These are phyloP conservation scores for Pilobolus umbonatus DNA, from an alignment of 192 early-diverging fungal species.

Conservation along the genomic window DNA sequence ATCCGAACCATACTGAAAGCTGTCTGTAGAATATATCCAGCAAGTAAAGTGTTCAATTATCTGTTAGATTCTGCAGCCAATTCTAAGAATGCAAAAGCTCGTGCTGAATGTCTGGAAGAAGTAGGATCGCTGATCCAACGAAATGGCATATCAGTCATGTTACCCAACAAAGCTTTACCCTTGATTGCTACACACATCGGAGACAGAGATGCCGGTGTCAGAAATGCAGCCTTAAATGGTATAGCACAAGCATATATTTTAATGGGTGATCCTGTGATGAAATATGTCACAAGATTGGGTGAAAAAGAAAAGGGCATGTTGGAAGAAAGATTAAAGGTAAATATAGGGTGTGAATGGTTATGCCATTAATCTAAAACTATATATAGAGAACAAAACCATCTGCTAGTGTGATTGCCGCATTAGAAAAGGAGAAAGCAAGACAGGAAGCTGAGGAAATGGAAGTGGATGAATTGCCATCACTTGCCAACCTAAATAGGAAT, in stretches of 20 bases:
- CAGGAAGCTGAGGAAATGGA: slow-evolving; percentile 33
- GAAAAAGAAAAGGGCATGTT: slow-evolving; percentile 83
- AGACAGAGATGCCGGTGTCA: slow-evolving; percentile 78
- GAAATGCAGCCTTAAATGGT: slow-evolving; percentile 70
- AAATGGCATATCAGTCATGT: slow-evolving; percentile 59
- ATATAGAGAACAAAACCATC: slow-evolving; percentile 35
- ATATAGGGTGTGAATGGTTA: background rate
- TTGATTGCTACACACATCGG: slow-evolving; percentile 67
- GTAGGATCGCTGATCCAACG: slow-evolving; percentile 67
- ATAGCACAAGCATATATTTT: slow-evolving; percentile 71
- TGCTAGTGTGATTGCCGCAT: slow-evolving; percentile 35
- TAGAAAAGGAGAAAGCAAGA: slow-evolving; percentile 17
- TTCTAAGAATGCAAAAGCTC: slow-evolving; percentile 73
- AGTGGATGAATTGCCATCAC: slow-evolving; percentile 23
- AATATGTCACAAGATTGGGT: slow-evolving; percentile 60
- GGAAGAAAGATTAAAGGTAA: slow-evolving; percentile 68
- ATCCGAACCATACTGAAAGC: slow-evolving; percentile 68
- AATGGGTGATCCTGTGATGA: slow-evolving; percentile 72
- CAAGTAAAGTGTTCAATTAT: slow-evolving; percentile 69
- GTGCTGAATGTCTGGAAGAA: slow-evolving; percentile 82
- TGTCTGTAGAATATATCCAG: slow-evolving; percentile 70
- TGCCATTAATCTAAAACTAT: background rate
- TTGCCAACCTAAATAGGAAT: slow-evolving; percentile 16
- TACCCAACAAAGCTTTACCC: slow-evolving; percentile 66
- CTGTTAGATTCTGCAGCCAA: slow-evolving; percentile 65